These are phyloP conservation scores for Entoloma clypeatum DNA, from an alignment of 1,284 basidiomycete genomes.

Conservation along the genomic window DNA sequence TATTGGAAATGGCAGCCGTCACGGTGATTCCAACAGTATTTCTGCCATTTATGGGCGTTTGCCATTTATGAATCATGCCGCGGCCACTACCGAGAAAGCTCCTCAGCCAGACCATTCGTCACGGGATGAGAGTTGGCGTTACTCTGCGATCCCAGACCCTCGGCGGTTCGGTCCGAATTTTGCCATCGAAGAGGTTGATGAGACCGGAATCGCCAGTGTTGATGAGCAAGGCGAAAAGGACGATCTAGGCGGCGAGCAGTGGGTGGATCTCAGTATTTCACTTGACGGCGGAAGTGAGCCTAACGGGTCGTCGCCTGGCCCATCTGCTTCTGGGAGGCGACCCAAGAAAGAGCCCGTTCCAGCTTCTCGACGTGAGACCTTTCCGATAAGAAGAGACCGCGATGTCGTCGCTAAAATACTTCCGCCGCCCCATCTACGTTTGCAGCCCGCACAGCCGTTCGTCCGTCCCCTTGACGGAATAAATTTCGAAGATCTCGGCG, in stretches of 20 bases:
- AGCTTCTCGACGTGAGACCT: conserved; percentile 54
- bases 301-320: conserved; percentile 33
- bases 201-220: conserved; percentile 27
- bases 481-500: conserved; percentile 58
- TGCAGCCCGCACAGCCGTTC: conserved; percentile 67
- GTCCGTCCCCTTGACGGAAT: conserved; percentile 68
- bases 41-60: conserved; percentile 51
- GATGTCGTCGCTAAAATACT: conserved; percentile 33
- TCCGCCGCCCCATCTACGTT: conserved; percentile 61
- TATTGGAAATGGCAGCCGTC: conserved; percentile 63
- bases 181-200: conserved; percentile 31
- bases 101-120: conserved; percentile 36
- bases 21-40: conserved; percentile 66
- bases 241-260: conserved; percentile 44
- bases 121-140: conserved; percentile 26
- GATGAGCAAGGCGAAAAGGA: conserved; percentile 23
- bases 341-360: conserved; percentile 32
- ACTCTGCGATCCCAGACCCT: conserved; percentile 45
- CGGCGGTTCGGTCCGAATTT: conserved; percentile 53
- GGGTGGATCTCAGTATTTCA: conserved; percentile 46
- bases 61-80: conserved; percentile 61
- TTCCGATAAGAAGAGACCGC: conserved; percentile 49
- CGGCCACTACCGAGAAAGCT: conserved; percentile 47
- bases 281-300: conserved; percentile 37
- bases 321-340: conserved; percentile 31